Evolutionary conservation across 768 basidiomycete genomes (phyloP).

Genomic region (Clavaria fumosa): DNA sequence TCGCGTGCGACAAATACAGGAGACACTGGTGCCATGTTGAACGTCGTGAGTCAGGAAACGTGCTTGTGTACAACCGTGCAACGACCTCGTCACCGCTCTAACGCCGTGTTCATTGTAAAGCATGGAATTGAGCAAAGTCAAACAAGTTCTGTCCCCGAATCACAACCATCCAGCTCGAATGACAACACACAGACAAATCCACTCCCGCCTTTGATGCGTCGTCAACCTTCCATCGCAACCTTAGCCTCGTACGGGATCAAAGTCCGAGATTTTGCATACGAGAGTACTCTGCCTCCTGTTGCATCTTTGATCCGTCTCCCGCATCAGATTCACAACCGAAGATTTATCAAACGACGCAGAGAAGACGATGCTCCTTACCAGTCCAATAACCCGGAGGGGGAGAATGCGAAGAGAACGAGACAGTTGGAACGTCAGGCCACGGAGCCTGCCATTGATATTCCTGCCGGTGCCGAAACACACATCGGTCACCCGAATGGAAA

Average conservation of each 20-base stretch:
- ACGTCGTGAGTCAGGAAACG: no score
- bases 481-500: constrained; percentile 10
- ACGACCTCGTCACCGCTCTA: no score
- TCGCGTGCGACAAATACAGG: no score
- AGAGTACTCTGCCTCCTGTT: constrained; percentile 49
- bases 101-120: no score
- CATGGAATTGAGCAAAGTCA: no score
- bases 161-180: no score
- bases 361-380: constrained; percentile 11
- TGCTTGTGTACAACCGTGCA: no score
- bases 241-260: constrained; percentile 25
- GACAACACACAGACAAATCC: no score
- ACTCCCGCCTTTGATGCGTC: no score
- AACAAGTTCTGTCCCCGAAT: no score
- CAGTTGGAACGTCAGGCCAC: constrained; percentile 21
- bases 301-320: constrained; percentile 31
- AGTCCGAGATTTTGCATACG: constrained; percentile 54
- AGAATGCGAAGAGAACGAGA: constrained; percentile 12
- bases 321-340: constrained; percentile 28
- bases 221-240: constrained; percentile 9
- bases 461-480: constrained; percentile 15
- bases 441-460: constrained; percentile 17
- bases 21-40: no score
- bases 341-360: constrained; percentile 24
- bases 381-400: constrained; percentile 1